These are phyloP conservation scores for Adenanthera pavonina DNA, from an alignment of 306 rosid genomes.

Conservation along the genomic window DNA sequence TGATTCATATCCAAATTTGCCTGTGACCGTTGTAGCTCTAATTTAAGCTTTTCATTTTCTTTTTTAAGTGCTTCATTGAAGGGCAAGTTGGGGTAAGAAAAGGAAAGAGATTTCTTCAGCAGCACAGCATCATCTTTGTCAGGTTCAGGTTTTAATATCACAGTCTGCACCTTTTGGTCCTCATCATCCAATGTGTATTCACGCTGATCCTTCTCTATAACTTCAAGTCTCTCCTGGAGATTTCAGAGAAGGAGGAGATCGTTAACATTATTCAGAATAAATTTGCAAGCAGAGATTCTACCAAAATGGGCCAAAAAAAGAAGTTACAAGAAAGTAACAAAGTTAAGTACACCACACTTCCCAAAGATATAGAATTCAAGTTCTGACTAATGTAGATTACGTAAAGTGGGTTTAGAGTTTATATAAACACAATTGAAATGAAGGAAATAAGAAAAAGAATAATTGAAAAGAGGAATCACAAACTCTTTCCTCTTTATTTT, in stretches of 20 bases:
- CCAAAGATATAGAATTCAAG: conserved; percentile 9
- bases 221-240: conserved; percentile 87
- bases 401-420: neutral
- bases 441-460: neutral
- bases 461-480: neutral
- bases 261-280: conserved; percentile 33
- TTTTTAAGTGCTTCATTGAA: conserved; percentile 78
- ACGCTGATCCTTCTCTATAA: conserved; percentile 86
- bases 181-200: conserved; percentile 98
- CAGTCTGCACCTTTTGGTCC: conserved; percentile 81
- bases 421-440: neutral
- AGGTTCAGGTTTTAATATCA: conserved; percentile 90
- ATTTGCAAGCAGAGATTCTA: conserved; percentile 11
- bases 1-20: conserved; percentile 77
- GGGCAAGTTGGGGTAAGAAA: conserved; percentile 89
- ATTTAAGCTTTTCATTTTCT: conserved; percentile 92
- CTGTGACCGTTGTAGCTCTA: conserved; percentile 90
- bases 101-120: conserved; percentile 92
- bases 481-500: neutral
- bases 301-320: conserved; percentile 8
- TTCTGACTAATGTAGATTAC: conserved; percentile 1
- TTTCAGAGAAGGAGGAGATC: conserved; percentile 30
- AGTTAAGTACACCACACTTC: conserved; percentile 15
- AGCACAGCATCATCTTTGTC: conserved; percentile 65
- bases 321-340: conserved; percentile 26